Evolutionary conservation across 2,329 filamentous ascomycete genomes (phyloP).

Genomic region (Rhytidhysteron rufulum): DNA sequence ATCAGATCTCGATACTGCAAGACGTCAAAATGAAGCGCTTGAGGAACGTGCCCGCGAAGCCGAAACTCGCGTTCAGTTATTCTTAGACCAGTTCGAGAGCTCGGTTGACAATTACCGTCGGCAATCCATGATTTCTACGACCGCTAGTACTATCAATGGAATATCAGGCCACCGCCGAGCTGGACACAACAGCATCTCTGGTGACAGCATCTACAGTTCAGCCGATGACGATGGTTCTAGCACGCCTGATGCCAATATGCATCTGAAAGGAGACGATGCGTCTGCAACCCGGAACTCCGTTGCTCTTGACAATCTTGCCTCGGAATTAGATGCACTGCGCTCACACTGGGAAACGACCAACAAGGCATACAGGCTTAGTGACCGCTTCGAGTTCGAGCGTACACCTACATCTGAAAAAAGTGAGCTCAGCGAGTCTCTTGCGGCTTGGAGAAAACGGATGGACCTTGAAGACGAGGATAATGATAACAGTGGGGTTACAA

Average conservation of each 20-base stretch:
- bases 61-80: conserved; percentile 85
- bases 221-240: conserved; percentile 33
- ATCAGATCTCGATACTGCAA: conserved; percentile 73
- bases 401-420: conserved; percentile 34
- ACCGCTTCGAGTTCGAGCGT: conserved; percentile 80
- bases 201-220: conserved; percentile 48
- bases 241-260: conserved; percentile 27
- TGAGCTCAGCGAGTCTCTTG: conserved; percentile 28
- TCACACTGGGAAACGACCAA: conserved; percentile 95
- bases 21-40: conserved; percentile 74
- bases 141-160: conserved; percentile 24
- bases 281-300: conserved; percentile 52
- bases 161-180: conserved; percentile 44
- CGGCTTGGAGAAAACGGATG: conserved; percentile 32
- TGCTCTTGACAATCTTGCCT: conserved; percentile 86
- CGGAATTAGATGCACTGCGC: conserved; percentile 84
- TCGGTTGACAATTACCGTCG: conserved; percentile 94
- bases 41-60: conserved; percentile 84
- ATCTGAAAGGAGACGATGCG: conserved; percentile 22
- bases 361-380: conserved; percentile 89
- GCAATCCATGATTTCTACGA: conserved; percentile 50
- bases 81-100: conserved; percentile 90
- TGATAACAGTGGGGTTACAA: not conserved
- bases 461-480: conserved; percentile 25
- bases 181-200: conserved; percentile 54